These are phyloP conservation scores for Escovopsis sp. DNA, from an alignment of 2,329 filamentous ascomycete species.

Conservation along the genomic window DNA sequence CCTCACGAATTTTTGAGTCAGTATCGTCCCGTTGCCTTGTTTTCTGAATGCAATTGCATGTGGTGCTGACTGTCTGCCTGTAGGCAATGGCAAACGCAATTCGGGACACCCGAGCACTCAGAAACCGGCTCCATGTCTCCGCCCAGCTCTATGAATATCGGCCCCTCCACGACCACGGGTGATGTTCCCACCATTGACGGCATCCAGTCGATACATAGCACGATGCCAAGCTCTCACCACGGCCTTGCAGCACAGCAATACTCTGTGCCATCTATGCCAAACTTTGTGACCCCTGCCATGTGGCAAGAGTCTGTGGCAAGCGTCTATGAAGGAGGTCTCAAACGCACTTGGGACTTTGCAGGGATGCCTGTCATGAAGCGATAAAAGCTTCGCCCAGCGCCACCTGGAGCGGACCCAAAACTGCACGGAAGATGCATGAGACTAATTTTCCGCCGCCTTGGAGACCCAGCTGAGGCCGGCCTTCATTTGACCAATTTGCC, in stretches of 20 bases:
- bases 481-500: too few species aligned
- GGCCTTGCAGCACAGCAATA: slow-evolving; percentile 35
- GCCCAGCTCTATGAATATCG: slow-evolving; percentile 36
- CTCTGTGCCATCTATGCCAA: slow-evolving; percentile 35
- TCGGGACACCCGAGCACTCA: slow-evolving; percentile 49
- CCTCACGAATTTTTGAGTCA: slow-evolving; percentile 79
- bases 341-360: slow-evolving; percentile 47
- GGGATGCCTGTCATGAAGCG: slow-evolving; percentile 18
- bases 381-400: too few species aligned
- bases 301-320: slow-evolving; percentile 59
- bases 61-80: not conserved
- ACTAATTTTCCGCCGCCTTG: too few species aligned
- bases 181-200: slow-evolving; percentile 40
- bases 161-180: slow-evolving; percentile 37
- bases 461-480: too few species aligned
- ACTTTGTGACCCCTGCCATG: slow-evolving; percentile 56
- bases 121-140: slow-evolving; percentile 24
- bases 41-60: slow-evolving; percentile 1
- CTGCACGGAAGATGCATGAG: too few species aligned
- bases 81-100: slow-evolving; percentile 92
- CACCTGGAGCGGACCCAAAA: slow-evolving; percentile 6
- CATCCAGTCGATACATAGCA: slow-evolving; percentile 31
- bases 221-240: slow-evolving; percentile 30
- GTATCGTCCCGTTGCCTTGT: slow-evolving; percentile 20
- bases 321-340: slow-evolving; percentile 51